Percentiles rank a stretch among this genome's conserved stretches.
Conservation (phyloP, 768 basidiomycete species). For the Boletales sp. region DNA sequence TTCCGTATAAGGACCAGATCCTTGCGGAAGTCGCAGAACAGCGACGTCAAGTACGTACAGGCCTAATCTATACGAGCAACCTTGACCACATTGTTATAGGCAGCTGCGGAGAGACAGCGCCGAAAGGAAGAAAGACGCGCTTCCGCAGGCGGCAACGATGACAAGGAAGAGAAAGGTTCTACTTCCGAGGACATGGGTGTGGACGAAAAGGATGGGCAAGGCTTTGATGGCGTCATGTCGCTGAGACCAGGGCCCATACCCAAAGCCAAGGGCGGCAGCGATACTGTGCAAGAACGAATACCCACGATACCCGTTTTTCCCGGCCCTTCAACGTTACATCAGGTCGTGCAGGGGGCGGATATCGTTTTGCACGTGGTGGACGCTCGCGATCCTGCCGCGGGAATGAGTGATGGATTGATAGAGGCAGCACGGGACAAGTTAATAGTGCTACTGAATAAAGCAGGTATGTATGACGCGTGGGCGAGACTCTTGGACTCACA, state of each 20-base stretch:
- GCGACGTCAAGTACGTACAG: constrained; percentile 54
- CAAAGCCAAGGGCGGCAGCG: neutral
- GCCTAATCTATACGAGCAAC: neutral
- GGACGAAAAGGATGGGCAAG: constrained; percentile 24
- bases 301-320: constrained; percentile 21
- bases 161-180: constrained; percentile 25
- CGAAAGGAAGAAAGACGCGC: constrained; percentile 65
- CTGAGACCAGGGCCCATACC: constrained; percentile 8
- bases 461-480: constrained; percentile 50
- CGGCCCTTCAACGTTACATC: constrained; percentile 26
- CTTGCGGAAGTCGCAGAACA: constrained; percentile 86
- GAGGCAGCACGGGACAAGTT: constrained; percentile 42
- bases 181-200: constrained; percentile 27
- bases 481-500: neutral
- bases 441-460: constrained; percentile 80
- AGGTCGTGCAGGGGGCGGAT: constrained; percentile 72
- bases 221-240: constrained; percentile 39
- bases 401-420: constrained; percentile 63
- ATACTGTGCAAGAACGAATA: constrained; percentile 1
- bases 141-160: constrained; percentile 27
- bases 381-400: constrained; percentile 75
- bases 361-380: constrained; percentile 80
- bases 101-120: constrained; percentile 70
- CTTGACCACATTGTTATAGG: constrained; percentile 38
- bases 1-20: constrained; percentile 93